Base-by-base conservation (phyloP, 805 yeast species). In the Suhomyces pyralidae region DNA sequence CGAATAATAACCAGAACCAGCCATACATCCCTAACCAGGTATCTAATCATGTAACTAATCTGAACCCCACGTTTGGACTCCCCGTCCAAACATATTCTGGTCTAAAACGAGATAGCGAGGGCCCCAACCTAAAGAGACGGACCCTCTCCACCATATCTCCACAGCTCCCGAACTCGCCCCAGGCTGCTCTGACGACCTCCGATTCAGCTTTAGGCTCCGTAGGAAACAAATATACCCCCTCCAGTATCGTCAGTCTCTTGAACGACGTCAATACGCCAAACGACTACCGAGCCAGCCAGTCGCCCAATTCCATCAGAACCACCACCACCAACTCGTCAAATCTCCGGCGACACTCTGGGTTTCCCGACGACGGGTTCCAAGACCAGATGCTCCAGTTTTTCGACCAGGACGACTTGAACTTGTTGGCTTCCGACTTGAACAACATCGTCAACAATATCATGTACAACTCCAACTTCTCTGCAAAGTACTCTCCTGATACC, bases 371-470 rank as follows among this genome's bases (percentile, higher is more conserved):
- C n/a, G 20, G n/a, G 49, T 48, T 9, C 15, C 42, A 38, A n/a
- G 42, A 38, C 24, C 42, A 38, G 30, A 51, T 51, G 44, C 48
- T 51, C 5, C 57, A 42, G 45, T 52, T 51, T 20, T 65, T 61
- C 46, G 61, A 64, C 49, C 63, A 60, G 25, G 65, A 65, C 12
- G 79, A 74, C 53, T 62, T 75, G 49, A 62, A 72, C 40, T 44
- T 70, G 9, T 57, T 75, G 15, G 78, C 79, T 0, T 53, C 64
- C 7, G 78, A 75, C 49, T 58, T 75, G 49, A 75, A 72, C 57
- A 72, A 74, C 55, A 62, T 75, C 49, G 79, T 74, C 17, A 67
- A 62, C 34, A 66, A 68, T 49, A 70, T 74, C 46, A 71, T 74
- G 67, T 62, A 57, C 49, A 75, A 72, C 44, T 61, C 69, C 22